Conservation (phyloP, 108 stramenopile species). For the Hondaea fermentalgiana region DNA sequence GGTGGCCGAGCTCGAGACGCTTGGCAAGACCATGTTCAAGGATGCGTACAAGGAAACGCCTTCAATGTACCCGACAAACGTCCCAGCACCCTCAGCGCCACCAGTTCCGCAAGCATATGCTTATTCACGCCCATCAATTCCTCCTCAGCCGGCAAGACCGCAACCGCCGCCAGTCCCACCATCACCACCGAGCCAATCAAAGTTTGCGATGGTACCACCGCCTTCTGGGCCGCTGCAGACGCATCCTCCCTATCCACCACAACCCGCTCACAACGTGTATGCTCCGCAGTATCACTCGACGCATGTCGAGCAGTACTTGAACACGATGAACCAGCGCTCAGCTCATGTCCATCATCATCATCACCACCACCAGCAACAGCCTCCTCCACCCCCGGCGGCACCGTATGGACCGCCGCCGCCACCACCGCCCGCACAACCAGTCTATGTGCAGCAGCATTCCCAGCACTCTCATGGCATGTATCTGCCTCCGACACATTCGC, state of each 20-base stretch:
- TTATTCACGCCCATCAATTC: background rate
- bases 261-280: background rate
- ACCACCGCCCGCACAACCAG: background rate
- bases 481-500: background rate
- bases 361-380: background rate
- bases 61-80: background rate
- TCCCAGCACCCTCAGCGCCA: background rate
- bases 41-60: background rate
- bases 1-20: background rate
- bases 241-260: background rate
- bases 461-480: background rate
- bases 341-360: background rate
- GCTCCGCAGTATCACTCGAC: background rate
- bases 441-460: background rate
- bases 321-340: background rate
- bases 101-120: background rate
- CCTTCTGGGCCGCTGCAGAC: background rate
- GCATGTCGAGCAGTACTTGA: background rate
- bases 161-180: background rate
- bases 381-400: background rate
- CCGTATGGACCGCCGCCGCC: too few species aligned
- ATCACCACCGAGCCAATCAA: background rate
- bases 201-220: background rate
- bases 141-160: background rate
- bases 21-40: background rate